Conservation (phyloP, 305 asterid genomes). For the Solanum hybrid region DNA sequence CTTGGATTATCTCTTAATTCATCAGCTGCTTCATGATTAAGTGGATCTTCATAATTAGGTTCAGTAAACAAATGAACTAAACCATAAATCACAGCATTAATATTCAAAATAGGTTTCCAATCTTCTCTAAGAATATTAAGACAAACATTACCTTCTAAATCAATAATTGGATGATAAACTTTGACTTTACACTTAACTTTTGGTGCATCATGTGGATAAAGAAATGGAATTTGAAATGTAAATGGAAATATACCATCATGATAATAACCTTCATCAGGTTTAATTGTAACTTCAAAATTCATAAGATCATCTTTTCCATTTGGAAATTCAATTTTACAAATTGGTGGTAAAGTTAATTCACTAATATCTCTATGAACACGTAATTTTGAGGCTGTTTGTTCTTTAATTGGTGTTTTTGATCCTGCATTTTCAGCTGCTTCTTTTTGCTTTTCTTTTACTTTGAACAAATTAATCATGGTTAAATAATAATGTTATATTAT, state of each 20-base stretch:
- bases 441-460: slow-evolving; percentile 8
- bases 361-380: slow-evolving; percentile 3
- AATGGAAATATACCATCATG: background rate
- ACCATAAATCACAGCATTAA: background rate
- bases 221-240: background rate
- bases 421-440: slow-evolving; percentile 7
- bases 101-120: background rate
- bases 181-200: background rate
- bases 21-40: background rate
- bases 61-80: background rate
- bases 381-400: background rate
- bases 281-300: background rate
- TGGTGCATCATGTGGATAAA: background rate
- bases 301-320: background rate
- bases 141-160: background rate
- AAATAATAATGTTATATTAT: background rate
- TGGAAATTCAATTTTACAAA: background rate
- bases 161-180: background rate
- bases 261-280: background rate
- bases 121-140: slow-evolving; percentile 3
- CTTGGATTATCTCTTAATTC: background rate
- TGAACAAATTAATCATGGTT: slow-evolving; percentile 9
- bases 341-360: background rate
- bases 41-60: background rate
- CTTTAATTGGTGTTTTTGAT: background rate